Conservation (phyloP, 805 yeast genomes). For the Ogataea nonfermentans region DNA sequence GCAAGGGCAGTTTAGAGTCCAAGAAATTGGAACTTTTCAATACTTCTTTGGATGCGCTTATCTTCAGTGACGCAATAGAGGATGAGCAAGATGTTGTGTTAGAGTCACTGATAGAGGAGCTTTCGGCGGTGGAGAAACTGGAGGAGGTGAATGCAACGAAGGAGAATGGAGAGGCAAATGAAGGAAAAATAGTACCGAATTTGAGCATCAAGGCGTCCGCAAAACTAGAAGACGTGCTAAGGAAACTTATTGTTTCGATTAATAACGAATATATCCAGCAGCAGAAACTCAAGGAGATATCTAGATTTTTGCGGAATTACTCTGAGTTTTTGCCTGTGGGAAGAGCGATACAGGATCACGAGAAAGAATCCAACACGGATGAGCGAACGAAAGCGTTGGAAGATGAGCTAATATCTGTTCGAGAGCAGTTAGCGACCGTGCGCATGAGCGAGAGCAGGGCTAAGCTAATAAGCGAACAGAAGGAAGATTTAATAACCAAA, state of each 20-base stretch:
- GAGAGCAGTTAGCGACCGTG: conserved; percentile 24
- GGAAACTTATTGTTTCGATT: conserved; percentile 52
- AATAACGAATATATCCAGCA: conserved; percentile 59
- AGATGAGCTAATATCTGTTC: conserved; percentile 18
- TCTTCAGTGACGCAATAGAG: conserved; percentile 36
- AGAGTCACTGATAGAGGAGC: conserved; percentile 24
- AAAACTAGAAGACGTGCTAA: conserved; percentile 53
- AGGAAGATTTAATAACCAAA: neutral
- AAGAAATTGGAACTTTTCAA: conserved; percentile 34
- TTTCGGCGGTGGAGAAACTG: conserved; percentile 25
- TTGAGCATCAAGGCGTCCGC: conserved; percentile 58
- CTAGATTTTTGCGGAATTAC: conserved; percentile 52
- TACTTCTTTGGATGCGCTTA: conserved; percentile 35
- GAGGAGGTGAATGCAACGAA: conserved; percentile 1
- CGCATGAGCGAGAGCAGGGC: conserved; percentile 19
- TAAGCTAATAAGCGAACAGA: conserved; percentile 10
- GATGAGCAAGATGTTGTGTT: conserved; percentile 33
- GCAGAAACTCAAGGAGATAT: conserved; percentile 52
- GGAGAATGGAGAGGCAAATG: conserved; percentile 37
- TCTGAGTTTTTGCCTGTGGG: conserved; percentile 22
- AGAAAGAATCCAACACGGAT: conserved; percentile 14
- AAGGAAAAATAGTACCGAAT: conserved; percentile 51
- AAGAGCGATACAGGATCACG: conserved; percentile 3
- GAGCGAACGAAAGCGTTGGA: conserved; percentile 22
- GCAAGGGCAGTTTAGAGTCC: conserved; percentile 27